Evolutionary conservation across 768 basidiomycete species (phyloP), one percentile per base, ranked within the genome.

Genomic region (Trametes cinnabarina): DNA sequence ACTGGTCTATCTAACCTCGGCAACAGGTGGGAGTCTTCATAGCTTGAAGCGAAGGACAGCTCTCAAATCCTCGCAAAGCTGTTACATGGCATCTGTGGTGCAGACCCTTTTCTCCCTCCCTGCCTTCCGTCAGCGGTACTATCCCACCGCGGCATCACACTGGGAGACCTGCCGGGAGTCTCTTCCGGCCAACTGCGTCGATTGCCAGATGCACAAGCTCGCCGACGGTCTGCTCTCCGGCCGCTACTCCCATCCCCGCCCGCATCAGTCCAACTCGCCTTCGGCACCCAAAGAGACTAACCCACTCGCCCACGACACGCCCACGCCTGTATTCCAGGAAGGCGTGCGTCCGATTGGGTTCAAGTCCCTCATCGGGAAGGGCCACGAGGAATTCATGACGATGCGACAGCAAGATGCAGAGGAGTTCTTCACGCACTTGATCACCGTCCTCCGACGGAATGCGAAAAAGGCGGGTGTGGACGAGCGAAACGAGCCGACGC

Each of bases 341-440:
- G 97, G 97, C 0, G 71, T 99, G 40, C 82, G 82, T 41, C 97
- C 96, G 0, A 77, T 78, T 1, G 84, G 83, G 61, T 93, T 98
- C 78, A 98, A 98, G 72, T 76, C 85, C 4, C 81, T 98, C 10
- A 83, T 98, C 34, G 96, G 96, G 2, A 91, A 89, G 63, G 94
- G 92, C 1, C 97, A 98, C 66, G 83, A 83, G 30, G 97, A 98
- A 73, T 98, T 98, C 66, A 78, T 90, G 32, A 98, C 95, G 46
- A 98, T 98, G 95, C 81, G 84, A 51, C 96, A 99, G 72, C 97
- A 98, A 69, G 97, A 99, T 66, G 86, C 94, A 5, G 94, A 96
- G 67, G 96, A 98, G 73, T 98, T 98, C 75, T 80, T 99, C 52
- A 80, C 83, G 34, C 84, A 96, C 72, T 74, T 98, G 2, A 66